Percentiles rank a stretch among this genome's conserved stretches.
These are phyloP conservation scores for Neonectria magnoliae DNA, from an alignment of 2,329 filamentous ascomycete species.

Conservation along the genomic window DNA sequence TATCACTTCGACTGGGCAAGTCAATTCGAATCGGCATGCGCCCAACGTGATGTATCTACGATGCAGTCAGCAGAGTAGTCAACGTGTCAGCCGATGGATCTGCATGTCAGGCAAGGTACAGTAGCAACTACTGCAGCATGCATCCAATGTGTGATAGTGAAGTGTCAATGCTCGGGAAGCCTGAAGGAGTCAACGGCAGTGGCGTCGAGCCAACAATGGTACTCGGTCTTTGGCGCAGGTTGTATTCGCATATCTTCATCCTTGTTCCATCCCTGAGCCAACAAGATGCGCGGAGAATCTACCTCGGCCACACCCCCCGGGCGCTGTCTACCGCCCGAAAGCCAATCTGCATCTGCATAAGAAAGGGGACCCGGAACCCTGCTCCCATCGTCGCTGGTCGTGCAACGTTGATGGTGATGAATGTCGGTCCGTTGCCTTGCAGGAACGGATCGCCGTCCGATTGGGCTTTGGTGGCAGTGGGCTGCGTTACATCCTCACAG, in stretches of 20 bases:
- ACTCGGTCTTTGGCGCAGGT: background rate
- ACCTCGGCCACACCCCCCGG: background rate
- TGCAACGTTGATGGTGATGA: constrained; percentile 12
- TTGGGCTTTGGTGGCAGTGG: constrained; percentile 8
- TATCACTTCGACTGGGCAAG: background rate
- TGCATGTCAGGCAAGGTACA: background rate
- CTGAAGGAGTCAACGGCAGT: background rate
- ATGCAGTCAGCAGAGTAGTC: background rate
- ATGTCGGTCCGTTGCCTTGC: background rate
- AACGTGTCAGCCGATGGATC: background rate
- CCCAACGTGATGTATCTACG: background rate
- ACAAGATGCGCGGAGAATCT: background rate
- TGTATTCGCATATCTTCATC: too few relatives aligned
- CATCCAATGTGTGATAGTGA: background rate
- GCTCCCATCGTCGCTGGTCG: background rate
- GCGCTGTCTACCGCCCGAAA: background rate
- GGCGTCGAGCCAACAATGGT: background rate
- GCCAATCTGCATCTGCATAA: background rate
- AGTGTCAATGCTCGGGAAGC: background rate
- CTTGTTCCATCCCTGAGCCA: background rate
- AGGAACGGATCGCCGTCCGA: constrained; percentile 7
- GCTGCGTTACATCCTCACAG: background rate
- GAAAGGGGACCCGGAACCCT: background rate
- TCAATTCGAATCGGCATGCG: too few relatives aligned
- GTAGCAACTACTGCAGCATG: too few relatives aligned